Evolutionary conservation across 208 protist species (phyloP), one percentile per base, ranked within the genome.

Genomic region (Acanthamoeba castellanii): DNA sequence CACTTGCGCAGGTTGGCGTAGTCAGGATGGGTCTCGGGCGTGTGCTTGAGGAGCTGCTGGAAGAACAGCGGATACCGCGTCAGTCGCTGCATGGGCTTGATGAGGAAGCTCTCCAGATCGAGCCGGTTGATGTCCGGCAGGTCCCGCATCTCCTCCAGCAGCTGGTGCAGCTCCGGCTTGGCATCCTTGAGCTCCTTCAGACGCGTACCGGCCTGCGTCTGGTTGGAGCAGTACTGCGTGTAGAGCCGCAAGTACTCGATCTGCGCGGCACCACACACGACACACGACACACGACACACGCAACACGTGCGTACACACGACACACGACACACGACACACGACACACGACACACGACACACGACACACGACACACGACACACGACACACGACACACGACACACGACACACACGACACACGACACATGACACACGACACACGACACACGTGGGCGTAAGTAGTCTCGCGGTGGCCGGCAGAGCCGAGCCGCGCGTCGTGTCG

Each of bases 171-270:
- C 9, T 88, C 47, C 37, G 42, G 81, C 52, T 88, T 88, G 27
- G 25, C 61, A 7, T 74, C 34, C 66, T 92, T 92, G 16, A 92
- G 47, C 61, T 92, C 87, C 61, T 92, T 32, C 16, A 92, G 50
- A 0, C 87, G 50, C 37, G 22, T 32, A n/a, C 30, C 34, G 22
- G 87, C 87, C 34, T 30, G 37, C n/a, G 87, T 45, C 57, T 92
- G 87, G 45, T 92, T 92, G 27, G 59, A 45, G 66, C 87, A 92
- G 42, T 92, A 92, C 87, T 92, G 57, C 9, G 61, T 76, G 66
- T 92, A 92, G 34, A 92, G 27, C 87, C 37, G 16, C 57, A 92
- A 45, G 45, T 55, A 92, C n/a, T 50, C 87, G n/a, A 90, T 90
- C 84, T 90, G 45, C 13, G 7, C 74, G 70, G 37, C 37, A 42